These are phyloP conservation scores for Immersiporthe knoxdaviesiana DNA, from an alignment of 2,329 filamentous ascomycete genomes.

Conservation along the genomic window DNA sequence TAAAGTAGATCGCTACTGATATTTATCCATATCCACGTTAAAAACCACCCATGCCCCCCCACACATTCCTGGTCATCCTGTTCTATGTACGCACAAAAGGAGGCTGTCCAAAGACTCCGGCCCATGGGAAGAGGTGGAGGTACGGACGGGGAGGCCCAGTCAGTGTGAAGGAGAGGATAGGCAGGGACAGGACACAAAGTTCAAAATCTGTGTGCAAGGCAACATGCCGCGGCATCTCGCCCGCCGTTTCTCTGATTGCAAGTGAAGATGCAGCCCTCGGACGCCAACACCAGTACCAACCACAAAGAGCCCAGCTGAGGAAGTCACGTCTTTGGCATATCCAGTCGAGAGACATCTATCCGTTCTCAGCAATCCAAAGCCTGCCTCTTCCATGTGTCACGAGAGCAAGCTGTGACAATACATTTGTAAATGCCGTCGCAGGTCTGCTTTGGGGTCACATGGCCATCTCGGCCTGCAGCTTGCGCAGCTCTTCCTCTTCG, in stretches of 20 bases:
- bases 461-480: conserved; percentile 95
- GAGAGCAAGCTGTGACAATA: conserved; percentile 5
- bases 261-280: conserved; percentile 25
- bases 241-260: conserved; percentile 9
- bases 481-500: conserved; percentile 92
- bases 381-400: conserved; percentile 1
- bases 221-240: conserved; percentile 12
- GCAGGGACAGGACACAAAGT: conserved; percentile 10
- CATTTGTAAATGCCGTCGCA: background rate
- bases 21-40: background rate
- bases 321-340: conserved; percentile 2
- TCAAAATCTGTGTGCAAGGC: conserved; percentile 24
- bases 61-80: background rate
- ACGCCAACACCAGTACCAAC: conserved; percentile 28
- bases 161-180: background rate
- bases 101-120: background rate
- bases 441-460: conserved; percentile 60
- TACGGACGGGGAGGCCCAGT: background rate
- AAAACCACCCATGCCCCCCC: background rate
- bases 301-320: conserved; percentile 14
- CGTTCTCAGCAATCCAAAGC: background rate
- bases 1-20: background rate
- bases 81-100: background rate
- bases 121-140: background rate
- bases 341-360: conserved; percentile 4